A percentile compares a stretch with the other conserved stretches of the same genome.
These are phyloP conservation scores for Podosphaera leucotricha DNA, from an alignment of 2,329 filamentous ascomycete genomes.

Conservation along the genomic window DNA sequence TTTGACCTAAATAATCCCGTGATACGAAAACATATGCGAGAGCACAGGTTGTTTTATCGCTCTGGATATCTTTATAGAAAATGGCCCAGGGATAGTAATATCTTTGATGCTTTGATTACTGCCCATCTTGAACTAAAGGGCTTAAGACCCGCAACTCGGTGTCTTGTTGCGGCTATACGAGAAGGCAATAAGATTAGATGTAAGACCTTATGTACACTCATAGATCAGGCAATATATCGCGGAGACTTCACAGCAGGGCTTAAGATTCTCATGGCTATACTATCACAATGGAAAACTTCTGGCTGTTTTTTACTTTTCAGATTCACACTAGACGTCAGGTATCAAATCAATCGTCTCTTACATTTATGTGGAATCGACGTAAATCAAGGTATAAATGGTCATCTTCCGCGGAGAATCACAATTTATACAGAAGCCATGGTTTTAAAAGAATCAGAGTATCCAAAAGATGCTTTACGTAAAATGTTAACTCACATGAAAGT, in stretches of 20 bases:
- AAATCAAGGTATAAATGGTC: background rate
- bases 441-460: background rate
- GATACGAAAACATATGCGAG: background rate
- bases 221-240: constrained; percentile 7
- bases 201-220: constrained; percentile 6
- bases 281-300: constrained; percentile 6
- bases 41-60: background rate
- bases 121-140: constrained; percentile 9
- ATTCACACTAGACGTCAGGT: constrained; percentile 6
- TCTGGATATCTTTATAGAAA: constrained; percentile 5
- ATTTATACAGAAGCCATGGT: background rate
- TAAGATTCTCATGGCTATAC: constrained; percentile 8
- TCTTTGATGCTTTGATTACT: constrained; percentile 13
- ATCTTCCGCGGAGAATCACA: background rate
- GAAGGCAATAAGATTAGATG: constrained; percentile 8
- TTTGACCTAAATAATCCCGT: constrained; percentile 14
- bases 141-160: constrained; percentile 7
- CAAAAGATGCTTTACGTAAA: background rate
- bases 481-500: background rate
- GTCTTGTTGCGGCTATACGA: constrained; percentile 11
- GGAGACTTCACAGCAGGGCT: constrained; percentile 8
- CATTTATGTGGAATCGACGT: constrained; percentile 1
- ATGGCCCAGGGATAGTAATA: constrained; percentile 6
- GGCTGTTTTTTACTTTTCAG: constrained; percentile 1
- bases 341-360: constrained; percentile 8